Conservation (phyloP, 345 rosid species). For the Eucalyptus grandis region DNA sequence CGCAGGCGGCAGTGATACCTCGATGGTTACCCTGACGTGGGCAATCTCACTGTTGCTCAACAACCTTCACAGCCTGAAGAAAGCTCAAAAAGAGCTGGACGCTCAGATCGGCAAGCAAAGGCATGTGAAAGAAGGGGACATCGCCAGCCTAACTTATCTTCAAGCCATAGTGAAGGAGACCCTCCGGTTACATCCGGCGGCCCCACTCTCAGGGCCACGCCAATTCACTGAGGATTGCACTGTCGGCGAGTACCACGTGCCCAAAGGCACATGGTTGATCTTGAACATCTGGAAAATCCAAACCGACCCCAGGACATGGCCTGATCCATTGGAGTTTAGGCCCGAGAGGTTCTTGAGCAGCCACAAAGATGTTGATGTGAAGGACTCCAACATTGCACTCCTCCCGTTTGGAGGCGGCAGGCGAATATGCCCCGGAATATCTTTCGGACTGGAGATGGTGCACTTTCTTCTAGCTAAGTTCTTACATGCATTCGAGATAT, state of each 20-base stretch:
- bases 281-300: constrained; percentile 19
- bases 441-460: constrained; percentile 1
- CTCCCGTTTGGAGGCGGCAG: constrained; percentile 39
- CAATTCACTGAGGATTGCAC: constrained; percentile 8
- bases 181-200: constrained; percentile 15
- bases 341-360: constrained; percentile 24
- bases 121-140: constrained; percentile 4
- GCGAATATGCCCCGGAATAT: constrained; percentile 19
- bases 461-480: constrained; percentile 13
- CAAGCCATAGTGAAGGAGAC: constrained; percentile 29
- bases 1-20: not conserved
- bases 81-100: constrained; percentile 1
- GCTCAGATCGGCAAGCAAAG: not conserved
- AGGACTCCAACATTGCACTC: constrained; percentile 14
- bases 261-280: constrained; percentile 10
- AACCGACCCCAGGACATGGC: constrained; percentile 15
- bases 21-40: not conserved
- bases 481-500: constrained; percentile 16
- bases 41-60: not conserved
- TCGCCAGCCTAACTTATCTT: constrained; percentile 11
- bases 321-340: constrained; percentile 13
- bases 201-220: constrained; percentile 10
- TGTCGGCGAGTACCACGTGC: constrained; percentile 10
- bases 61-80: not conserved
- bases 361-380: constrained; percentile 11